Evolutionary conservation across 1,284 basidiomycete species (phyloP), one percentile per base, ranked within the genome.

Genomic region (Heterobasidion irregulare): DNA sequence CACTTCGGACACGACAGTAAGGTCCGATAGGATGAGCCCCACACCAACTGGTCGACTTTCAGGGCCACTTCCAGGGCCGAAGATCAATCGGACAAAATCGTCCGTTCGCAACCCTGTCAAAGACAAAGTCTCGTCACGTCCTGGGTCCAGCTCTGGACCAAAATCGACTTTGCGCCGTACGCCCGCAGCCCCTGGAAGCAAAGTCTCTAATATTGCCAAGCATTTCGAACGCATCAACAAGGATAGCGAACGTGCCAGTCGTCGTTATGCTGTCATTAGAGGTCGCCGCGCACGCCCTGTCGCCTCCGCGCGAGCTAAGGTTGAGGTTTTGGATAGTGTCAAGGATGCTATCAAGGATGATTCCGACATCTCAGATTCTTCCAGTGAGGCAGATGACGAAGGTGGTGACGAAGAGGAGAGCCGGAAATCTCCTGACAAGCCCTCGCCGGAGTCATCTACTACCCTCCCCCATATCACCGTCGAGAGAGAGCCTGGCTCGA

Each of bases 301-400:
- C 8, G 90, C 89, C 7, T 87, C 88, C 36, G 90, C 94, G 3
- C 83, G 88, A 54, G 94, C 94, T 7, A 94, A 87, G 58, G 92
- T 98, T 0, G 87, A 95, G 65, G 84, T 98, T 43, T 83, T 98
- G 49, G 87, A 92, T 61, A 97, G 92, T 63, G 83, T 98, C 59
- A 87, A 92, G 64, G 94, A 98, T 64, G 95, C 92, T 0, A 92
- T 98, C 63, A 82, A 83, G 57, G 94, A 97, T 64, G 90, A 95
- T 61, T 88, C 86, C 16, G 88, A 90, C 54, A 76, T 79, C 56
- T 84, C 83, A 2, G 87, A 89, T 60, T 86, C 85, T 8, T 88
- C 85, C 0, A 92, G 89, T 62, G 92, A 94, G 62, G 94, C 92
- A 19, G 93, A 95, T 61, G 92, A 96, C 62, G 92, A 90, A 70